Percentiles rank a stretch among this genome's conserved stretches.
phyloP scores from a whole-genome alignment of 202 grass and related monocot species.

The Bolboschoenoplectus hybrid region DNA sequence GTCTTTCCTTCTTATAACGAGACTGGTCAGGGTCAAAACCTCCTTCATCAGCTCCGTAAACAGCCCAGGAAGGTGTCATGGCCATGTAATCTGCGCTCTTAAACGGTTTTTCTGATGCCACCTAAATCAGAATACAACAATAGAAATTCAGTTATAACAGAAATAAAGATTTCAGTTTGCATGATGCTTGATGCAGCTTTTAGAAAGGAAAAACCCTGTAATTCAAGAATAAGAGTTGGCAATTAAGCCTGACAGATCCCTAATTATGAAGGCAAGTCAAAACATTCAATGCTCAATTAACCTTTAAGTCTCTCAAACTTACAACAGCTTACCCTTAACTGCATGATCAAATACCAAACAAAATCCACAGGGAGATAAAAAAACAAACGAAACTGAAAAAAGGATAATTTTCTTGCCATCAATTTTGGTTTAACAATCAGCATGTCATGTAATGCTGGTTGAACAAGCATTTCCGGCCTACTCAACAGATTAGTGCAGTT shows the following conservation, averaged over 20 bases:
- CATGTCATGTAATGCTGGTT: slow-evolving; percentile 9
- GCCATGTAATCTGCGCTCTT: slow-evolving; percentile 81
- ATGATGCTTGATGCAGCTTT: not conserved
- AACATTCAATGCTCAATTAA: not conserved
- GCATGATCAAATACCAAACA: not conserved
- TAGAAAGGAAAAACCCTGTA: not conserved
- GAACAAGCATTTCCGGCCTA: slow-evolving; percentile 10
- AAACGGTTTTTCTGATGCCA: slow-evolving; percentile 75
- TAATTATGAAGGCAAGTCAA: not conserved
- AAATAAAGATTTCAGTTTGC: not conserved
- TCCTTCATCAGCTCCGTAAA: slow-evolving; percentile 83
- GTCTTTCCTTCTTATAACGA: slow-evolving; percentile 96
- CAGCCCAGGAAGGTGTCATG: slow-evolving; percentile 77
- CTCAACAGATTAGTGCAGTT: not conserved
- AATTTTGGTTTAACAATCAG: not conserved
- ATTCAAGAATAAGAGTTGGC: not conserved
- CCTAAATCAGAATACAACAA: slow-evolving; percentile 56
- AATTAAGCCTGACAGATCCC: not conserved
- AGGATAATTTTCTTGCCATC: not conserved
- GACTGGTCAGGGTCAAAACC: slow-evolving; percentile 94
- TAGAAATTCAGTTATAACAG: slow-evolving; percentile 32
- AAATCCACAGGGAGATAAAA: not conserved
- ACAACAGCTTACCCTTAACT: not conserved
- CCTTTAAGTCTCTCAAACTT: not conserved
- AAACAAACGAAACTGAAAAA: not conserved